Conservation (phyloP, 2,329 filamentous ascomycete species). For the Tricladium varicosporioides region DNA sequence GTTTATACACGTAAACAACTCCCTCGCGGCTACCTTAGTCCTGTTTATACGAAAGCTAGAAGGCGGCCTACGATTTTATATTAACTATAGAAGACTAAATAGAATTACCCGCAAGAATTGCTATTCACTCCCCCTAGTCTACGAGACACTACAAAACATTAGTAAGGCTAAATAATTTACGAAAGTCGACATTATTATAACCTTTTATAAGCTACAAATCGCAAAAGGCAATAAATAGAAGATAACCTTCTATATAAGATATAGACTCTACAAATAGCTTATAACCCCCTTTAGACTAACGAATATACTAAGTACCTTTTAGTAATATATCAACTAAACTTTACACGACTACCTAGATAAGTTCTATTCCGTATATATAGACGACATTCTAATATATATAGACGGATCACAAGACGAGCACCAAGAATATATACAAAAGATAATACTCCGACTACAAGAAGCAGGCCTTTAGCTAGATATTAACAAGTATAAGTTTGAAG, state of each 20-base stretch:
- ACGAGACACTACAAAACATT: constrained; percentile 23
- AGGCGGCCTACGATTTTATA: constrained; percentile 24
- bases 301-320: constrained; percentile 20
- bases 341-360: constrained; percentile 15
- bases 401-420: background rate
- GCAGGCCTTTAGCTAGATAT: constrained; percentile 4
- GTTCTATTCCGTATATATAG: constrained; percentile 8
- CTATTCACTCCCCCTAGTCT: constrained; percentile 29
- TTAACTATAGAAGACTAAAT: constrained; percentile 31
- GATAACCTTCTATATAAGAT: constrained; percentile 24
- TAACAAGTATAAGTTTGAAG: constrained; percentile 22
- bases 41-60: constrained; percentile 20
- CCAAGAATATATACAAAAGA: background rate
- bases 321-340: constrained; percentile 19
- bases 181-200: constrained; percentile 26
- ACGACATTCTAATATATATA: background rate
- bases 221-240: constrained; percentile 15
- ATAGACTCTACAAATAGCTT: constrained; percentile 30
- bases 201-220: constrained; percentile 27
- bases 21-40: constrained; percentile 3
- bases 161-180: constrained; percentile 23
- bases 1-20: constrained; percentile 18
- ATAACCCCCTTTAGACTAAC: constrained; percentile 31
- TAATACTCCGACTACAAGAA: background rate
- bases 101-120: constrained; percentile 27